phyloP scores from a whole-genome alignment of 2,329 filamentous ascomycete genomes.

The Ceratocystis harringtonii region DNA sequence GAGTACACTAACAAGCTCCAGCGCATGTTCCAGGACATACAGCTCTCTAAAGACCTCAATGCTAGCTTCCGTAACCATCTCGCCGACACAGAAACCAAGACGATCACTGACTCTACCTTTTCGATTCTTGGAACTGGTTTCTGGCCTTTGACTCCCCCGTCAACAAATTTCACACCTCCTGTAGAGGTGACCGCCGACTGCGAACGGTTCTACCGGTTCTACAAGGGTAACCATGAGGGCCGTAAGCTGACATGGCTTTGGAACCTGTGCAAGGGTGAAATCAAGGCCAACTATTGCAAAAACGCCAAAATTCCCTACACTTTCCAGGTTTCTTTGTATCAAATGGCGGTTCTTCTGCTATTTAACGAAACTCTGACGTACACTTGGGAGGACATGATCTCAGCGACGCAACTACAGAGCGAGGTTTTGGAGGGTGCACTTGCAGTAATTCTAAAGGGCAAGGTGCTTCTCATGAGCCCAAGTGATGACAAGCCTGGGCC shows the following conservation, averaged over 20 bases:
- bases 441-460: conserved; percentile 79
- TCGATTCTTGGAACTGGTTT: conserved; percentile 91
- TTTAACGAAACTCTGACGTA: conserved; percentile 86
- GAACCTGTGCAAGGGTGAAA: conserved; percentile 95
- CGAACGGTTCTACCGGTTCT: conserved; percentile 79
- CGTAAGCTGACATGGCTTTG: conserved; percentile 96
- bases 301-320: conserved; percentile 81
- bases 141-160: conserved; percentile 82
- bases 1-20: conserved; percentile 99
- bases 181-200: conserved; percentile 72
- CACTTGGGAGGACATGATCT: conserved; percentile 74
- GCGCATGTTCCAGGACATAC: conserved; percentile 99
- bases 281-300: conserved; percentile 87
- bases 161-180: conserved; percentile 77
- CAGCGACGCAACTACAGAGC: conserved; percentile 60
- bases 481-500: conserved; percentile 61
- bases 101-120: conserved; percentile 68
- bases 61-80: conserved; percentile 68
- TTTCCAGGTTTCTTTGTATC: conserved; percentile 93
- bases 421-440: conserved; percentile 81
- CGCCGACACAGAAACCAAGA: conserved; percentile 39
- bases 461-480: conserved; percentile 60
- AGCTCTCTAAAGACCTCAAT: conserved; percentile 96
- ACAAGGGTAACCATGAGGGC: conserved; percentile 91
- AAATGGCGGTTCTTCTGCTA: conserved; percentile 88